These are phyloP conservation scores for Strigomonas culicis DNA, from an alignment of 208 protist genomes.

Conservation along the genomic window DNA sequence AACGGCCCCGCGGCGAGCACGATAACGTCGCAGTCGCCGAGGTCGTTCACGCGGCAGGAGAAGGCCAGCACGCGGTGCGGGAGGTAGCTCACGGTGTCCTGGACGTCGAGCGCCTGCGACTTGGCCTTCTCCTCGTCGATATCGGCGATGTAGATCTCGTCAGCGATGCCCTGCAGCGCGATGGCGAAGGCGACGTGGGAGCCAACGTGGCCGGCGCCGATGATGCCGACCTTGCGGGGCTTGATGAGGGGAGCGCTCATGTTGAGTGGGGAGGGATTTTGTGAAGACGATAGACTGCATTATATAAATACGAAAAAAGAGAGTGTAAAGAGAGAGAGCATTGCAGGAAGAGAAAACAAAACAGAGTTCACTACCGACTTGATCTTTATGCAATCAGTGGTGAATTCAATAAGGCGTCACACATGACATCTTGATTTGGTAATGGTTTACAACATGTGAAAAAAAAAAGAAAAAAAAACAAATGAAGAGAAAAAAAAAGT, in stretches of 20 bases:
- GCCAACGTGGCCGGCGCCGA: constrained; percentile 38
- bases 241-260: constrained; percentile 18
- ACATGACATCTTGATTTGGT: no score
- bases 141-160: constrained; percentile 37
- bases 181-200: constrained; percentile 43
- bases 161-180: constrained; percentile 30
- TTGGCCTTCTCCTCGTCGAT: constrained; percentile 24
- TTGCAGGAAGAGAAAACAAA: constrained; percentile 2
- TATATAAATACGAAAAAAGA: neutral
- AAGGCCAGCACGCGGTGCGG: constrained; percentile 27
- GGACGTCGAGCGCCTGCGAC: constrained; percentile 36
- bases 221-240: constrained; percentile 34
- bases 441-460: neutral
- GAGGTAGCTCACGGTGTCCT: constrained; percentile 39
- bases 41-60: constrained; percentile 22
- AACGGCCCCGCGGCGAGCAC: constrained; percentile 35
- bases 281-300: neutral
- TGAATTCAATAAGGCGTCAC: no score
- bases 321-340: constrained; percentile 6
- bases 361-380: neutral
- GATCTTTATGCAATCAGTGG: no score
- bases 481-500: constrained; percentile 10
- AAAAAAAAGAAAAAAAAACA: neutral
- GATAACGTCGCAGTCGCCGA: constrained; percentile 30
- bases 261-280: neutral